Evolutionary conservation across 208 protist genomes (phyloP).

Genomic region (Leishmania tarentolae): DNA sequence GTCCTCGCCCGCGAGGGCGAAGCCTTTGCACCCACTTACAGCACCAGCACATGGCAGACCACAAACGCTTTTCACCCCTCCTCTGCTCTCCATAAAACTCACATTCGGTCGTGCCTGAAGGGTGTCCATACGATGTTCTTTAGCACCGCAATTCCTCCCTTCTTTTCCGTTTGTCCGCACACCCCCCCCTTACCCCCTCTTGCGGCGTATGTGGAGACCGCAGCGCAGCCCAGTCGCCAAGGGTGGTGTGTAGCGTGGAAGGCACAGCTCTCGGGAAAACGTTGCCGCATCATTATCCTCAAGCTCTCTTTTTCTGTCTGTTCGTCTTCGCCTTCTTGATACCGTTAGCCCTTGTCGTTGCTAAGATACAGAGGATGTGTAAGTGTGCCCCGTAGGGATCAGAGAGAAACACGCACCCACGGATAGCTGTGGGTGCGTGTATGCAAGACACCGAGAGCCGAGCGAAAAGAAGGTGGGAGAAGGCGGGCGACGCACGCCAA

Average conservation of each 20-base stretch:
- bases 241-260: neutral
- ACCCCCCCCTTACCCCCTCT: neutral
- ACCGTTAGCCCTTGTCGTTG: neutral
- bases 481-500: neutral
- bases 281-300: neutral
- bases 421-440: neutral
- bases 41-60: neutral
- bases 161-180: neutral
- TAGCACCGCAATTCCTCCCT: too few species aligned
- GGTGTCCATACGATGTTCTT: neutral
- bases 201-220: neutral
- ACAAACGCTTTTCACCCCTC: neutral
- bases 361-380: neutral
- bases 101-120: neutral
- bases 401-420: neutral
- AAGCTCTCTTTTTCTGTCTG: neutral
- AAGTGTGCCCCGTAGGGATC: too few species aligned
- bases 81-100: neutral
- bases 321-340: neutral
- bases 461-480: neutral
- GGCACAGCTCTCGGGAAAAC: neutral
- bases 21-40: neutral
- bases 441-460: neutral
- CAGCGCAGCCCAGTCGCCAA: neutral
- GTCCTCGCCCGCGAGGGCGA: neutral